Conservation (phyloP, 805 yeast species). For the Barnettozyma populi region DNA sequence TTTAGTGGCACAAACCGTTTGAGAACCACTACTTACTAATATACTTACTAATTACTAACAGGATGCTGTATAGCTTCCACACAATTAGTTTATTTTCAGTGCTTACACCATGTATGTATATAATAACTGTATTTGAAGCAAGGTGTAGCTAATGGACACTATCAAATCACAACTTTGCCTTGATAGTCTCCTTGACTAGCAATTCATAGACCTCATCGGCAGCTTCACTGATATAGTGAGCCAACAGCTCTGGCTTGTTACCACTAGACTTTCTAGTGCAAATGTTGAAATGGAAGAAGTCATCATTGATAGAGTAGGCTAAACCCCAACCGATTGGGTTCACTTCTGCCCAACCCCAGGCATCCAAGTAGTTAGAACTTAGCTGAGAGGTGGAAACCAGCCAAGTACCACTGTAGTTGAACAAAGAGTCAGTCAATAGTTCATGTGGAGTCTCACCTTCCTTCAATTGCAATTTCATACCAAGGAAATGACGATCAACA, state of each 20-base stretch:
- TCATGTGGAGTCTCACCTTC: slow-evolving; percentile 55
- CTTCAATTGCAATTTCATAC: slow-evolving; percentile 67
- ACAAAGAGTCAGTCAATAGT: slow-evolving; percentile 71
- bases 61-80: too few relatives aligned
- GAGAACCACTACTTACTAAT: too few relatives aligned
- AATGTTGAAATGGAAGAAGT: slow-evolving; percentile 81
- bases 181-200: slow-evolving; percentile 29
- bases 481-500: slow-evolving; percentile 90
- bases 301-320: slow-evolving; percentile 86
- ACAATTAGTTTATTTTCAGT: too few relatives aligned
- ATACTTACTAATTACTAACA: too few relatives aligned
- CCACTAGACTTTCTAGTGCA: slow-evolving; percentile 63
- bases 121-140: neutral
- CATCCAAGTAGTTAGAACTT: slow-evolving; percentile 77
- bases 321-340: slow-evolving; percentile 90
- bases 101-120: neutral
- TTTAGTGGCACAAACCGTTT: too few relatives aligned
- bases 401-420: slow-evolving; percentile 77
- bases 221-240: slow-evolving; percentile 64
- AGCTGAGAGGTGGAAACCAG: slow-evolving; percentile 83
- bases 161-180: slow-evolving; percentile 12
- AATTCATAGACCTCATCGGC: slow-evolving; percentile 77
- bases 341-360: slow-evolving; percentile 96
- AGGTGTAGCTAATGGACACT: neutral
- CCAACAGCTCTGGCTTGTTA: slow-evolving; percentile 50